Conservation (phyloP, 495 filamentous ascomycete species). For the Podospora anserina region DNA sequence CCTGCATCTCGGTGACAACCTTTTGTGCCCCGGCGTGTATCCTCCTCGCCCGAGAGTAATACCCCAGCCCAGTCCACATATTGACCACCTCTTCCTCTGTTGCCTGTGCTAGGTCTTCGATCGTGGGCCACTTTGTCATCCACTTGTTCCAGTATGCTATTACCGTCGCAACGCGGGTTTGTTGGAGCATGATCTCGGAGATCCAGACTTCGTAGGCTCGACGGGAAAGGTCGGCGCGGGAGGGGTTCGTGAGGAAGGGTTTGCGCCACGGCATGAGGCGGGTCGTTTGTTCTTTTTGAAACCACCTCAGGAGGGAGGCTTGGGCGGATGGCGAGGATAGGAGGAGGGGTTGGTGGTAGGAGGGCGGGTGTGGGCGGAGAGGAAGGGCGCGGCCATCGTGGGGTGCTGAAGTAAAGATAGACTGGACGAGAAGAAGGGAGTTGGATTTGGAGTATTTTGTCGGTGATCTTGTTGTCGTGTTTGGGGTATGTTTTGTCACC, state of each 20-base stretch:
- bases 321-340: conserved; percentile 29
- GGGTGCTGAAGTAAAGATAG: not conserved
- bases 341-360: conserved; percentile 45
- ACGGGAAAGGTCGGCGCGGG: conserved; percentile 27
- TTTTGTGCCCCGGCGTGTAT: conserved; percentile 38
- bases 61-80: conserved; percentile 45
- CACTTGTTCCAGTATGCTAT: conserved; percentile 46
- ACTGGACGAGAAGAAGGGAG: not conserved
- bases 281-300: conserved; percentile 29
- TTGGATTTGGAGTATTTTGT: not conserved
- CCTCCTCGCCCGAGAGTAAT: conserved; percentile 44
- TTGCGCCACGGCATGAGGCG: conserved; percentile 51
- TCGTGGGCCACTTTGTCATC: conserved; percentile 43
- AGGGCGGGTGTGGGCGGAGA: conserved; percentile 22
- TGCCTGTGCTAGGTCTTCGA: conserved; percentile 38
- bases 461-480: not conserved
- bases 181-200: conserved; percentile 52
- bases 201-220: conserved; percentile 52
- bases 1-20: conserved; percentile 24
- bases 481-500: not conserved
- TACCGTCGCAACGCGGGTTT: conserved; percentile 47
- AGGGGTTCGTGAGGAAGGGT: conserved; percentile 33
- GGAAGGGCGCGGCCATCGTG: not conserved
- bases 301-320: conserved; percentile 40
- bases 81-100: conserved; percentile 37